phyloP scores from a whole-genome alignment of 768 basidiomycete genomes.

The Pleurotus giganteus region DNA sequence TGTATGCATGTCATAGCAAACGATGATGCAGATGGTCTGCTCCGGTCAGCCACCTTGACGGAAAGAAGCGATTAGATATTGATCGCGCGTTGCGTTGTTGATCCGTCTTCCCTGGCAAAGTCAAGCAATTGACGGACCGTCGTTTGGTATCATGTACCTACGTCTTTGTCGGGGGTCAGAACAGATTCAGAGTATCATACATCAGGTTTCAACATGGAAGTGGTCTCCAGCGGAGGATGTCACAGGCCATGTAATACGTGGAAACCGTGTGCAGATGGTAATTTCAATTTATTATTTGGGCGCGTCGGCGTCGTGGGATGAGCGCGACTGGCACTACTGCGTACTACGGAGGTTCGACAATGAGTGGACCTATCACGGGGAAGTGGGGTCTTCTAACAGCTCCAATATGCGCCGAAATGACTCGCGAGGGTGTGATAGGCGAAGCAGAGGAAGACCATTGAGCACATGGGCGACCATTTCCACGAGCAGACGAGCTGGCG shows the following conservation, averaged over 20 bases:
- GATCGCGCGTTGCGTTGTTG: neutral
- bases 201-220: too few species aligned
- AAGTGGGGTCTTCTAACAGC: neutral
- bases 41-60: conserved; percentile 5
- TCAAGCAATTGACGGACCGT: too few species aligned
- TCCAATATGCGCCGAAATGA: neutral
- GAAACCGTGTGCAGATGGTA: neutral
- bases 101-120: neutral
- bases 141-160: too few species aligned
- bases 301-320: neutral
- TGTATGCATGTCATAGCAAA: too few species aligned
- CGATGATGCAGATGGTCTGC: too few species aligned
- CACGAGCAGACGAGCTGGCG: too few species aligned
- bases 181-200: too few species aligned
- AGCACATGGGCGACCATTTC: neutral
- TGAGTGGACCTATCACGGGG: neutral
- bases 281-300: neutral
- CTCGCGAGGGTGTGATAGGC: neutral
- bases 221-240: neutral
- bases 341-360: neutral
- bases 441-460: neutral
- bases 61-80: neutral
- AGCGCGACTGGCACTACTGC: neutral
- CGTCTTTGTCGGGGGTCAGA: too few species aligned
- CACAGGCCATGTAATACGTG: too few species aligned